Conservation (phyloP, 306 rosid genomes). For the Begonia peltatifolia region DNA sequence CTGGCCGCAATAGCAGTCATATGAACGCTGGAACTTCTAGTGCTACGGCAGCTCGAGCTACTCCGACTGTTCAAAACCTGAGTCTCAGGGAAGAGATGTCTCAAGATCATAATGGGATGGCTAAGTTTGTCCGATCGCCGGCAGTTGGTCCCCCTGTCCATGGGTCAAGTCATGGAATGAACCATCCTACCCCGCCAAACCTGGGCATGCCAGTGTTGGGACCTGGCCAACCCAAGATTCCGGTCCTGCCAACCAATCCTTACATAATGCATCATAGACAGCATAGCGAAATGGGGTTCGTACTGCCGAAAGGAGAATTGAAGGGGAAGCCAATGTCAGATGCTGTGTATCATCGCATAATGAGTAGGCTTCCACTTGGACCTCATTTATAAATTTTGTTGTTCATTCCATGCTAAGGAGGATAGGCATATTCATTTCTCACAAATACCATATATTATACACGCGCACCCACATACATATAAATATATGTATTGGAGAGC, state of each 20-base stretch:
- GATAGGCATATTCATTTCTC: constrained; percentile 1
- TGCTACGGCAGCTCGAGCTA: constrained; percentile 24
- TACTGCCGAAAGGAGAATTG: constrained; percentile 81
- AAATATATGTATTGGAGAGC: no score
- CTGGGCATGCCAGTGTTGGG: constrained; percentile 44
- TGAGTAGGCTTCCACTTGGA: constrained; percentile 91
- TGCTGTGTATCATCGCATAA: constrained; percentile 50
- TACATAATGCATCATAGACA: constrained; percentile 43
- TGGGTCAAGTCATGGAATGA: constrained; percentile 66
- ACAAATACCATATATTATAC: no score
- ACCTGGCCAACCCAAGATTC: constrained; percentile 47
- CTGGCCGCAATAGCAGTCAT: constrained; percentile 79
- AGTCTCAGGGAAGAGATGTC: constrained; percentile 52
- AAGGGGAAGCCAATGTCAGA: constrained; percentile 55
- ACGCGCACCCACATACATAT: no score
- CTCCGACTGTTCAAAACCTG: constrained; percentile 27
- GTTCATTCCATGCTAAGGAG: constrained; percentile 15
- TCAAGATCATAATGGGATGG: constrained; percentile 39
- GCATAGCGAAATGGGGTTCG: constrained; percentile 42
- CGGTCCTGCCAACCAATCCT: constrained; percentile 48
- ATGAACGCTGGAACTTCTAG: constrained; percentile 40
- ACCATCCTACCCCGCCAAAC: constrained; percentile 48
- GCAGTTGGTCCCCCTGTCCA: constrained; percentile 19
- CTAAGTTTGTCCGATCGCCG: constrained; percentile 54
- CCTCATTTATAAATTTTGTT: constrained; percentile 49